Evolutionary conservation across 1,284 basidiomycete species (phyloP).

Genomic region (Cerioporus squamosus): DNA sequence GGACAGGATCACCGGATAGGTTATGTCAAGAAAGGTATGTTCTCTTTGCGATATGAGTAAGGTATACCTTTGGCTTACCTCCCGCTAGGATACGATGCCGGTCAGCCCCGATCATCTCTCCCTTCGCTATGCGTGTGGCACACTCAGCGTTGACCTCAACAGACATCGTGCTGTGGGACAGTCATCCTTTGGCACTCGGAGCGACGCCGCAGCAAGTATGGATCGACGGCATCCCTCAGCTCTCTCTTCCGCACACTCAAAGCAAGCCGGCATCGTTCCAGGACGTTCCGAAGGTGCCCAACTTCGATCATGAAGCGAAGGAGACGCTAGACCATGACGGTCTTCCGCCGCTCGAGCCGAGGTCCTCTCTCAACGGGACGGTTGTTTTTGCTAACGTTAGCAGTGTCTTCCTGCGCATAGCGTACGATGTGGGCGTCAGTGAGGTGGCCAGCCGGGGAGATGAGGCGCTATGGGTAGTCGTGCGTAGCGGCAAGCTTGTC

Average conservation of each 20-base stretch:
- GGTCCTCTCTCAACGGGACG: constrained; percentile 36
- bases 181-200: constrained; percentile 76
- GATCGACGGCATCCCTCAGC: constrained; percentile 72
- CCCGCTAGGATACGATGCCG: constrained; percentile 50
- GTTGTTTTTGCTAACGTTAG: constrained; percentile 64
- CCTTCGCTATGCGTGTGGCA: not conserved
- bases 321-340: constrained; percentile 64
- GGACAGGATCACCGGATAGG: constrained; percentile 87
- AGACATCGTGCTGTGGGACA: constrained; percentile 73
- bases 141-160: not conserved
- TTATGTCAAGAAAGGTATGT: constrained; percentile 62
- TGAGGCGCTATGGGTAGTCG: constrained; percentile 38
- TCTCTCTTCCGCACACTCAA: constrained; percentile 46
- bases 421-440: constrained; percentile 21
- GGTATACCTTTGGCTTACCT: not conserved
- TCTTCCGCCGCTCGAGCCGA: constrained; percentile 60
- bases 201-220: constrained; percentile 75
- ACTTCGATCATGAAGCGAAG: constrained; percentile 59
- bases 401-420: constrained; percentile 41
- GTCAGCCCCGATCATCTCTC: constrained; percentile 27
- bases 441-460: constrained; percentile 18
- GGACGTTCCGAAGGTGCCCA: constrained; percentile 54
- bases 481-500: constrained; percentile 34
- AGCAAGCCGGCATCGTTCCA: constrained; percentile 55
- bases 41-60: constrained; percentile 21